phyloP scores from a whole-genome alignment of 495 filamentous ascomycete genomes.

The Trichoderma erinaceum region DNA sequence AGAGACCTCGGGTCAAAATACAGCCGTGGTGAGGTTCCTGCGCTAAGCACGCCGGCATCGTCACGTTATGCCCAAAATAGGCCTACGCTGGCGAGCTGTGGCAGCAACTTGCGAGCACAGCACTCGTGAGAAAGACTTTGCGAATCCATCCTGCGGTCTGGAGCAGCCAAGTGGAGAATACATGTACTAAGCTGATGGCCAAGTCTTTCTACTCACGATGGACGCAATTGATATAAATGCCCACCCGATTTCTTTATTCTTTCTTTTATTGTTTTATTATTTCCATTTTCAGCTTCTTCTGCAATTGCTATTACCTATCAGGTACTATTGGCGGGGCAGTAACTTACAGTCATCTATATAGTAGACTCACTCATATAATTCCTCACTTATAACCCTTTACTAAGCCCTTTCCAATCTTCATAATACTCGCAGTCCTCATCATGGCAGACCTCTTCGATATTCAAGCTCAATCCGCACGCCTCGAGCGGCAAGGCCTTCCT shows the following conservation, averaged over 20 bases:
- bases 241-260: background rate
- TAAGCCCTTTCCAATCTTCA: background rate
- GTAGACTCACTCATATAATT: too few relatives aligned
- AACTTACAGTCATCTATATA: too few relatives aligned
- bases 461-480: background rate
- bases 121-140: slow-evolving; percentile 4
- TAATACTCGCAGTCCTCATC: background rate
- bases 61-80: too few relatives aligned
- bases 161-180: background rate
- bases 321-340: too few relatives aligned
- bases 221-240: background rate
- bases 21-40: too few relatives aligned
- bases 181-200: background rate
- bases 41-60: too few relatives aligned
- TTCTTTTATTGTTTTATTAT: background rate
- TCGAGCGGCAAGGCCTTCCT: background rate
- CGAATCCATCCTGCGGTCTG: background rate
- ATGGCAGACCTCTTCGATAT: slow-evolving; percentile 11
- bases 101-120: background rate
- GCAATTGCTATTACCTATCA: too few relatives aligned
- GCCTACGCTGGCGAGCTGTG: background rate
- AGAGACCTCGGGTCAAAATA: too few relatives aligned
- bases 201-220: background rate
- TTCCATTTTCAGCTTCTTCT: too few relatives aligned
- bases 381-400: background rate